These are phyloP conservation scores for Citrullus amarus DNA, from an alignment of 306 rosid species.

Conservation along the genomic window DNA sequence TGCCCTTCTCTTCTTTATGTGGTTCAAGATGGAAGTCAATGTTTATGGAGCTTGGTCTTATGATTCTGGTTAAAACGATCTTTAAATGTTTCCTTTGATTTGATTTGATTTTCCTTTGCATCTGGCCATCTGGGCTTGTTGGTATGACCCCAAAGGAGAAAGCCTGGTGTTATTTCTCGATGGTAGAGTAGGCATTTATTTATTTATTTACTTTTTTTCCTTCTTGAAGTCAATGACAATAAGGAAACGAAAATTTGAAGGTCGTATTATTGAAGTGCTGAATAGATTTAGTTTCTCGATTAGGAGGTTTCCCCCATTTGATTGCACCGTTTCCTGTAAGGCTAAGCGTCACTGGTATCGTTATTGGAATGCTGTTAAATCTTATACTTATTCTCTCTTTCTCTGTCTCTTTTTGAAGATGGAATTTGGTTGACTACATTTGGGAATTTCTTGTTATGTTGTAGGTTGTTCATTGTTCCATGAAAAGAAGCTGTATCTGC, in stretches of 20 bases:
- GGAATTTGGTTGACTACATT: conserved; percentile 9
- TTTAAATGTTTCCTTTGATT: not conserved
- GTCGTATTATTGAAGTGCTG: not conserved
- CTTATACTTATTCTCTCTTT: not conserved
- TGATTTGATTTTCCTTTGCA: conserved; percentile 13
- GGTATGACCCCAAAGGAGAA: conserved; percentile 14
- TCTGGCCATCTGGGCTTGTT: conserved; percentile 21
- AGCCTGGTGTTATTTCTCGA: conserved; percentile 7
- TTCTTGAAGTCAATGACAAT: not conserved
- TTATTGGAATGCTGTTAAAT: not conserved
- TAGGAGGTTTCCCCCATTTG: not conserved
- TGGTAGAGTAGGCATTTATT: not conserved
- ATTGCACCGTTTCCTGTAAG: not conserved
- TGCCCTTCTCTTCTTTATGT: conserved; percentile 13
- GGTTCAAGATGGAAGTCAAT: conserved; percentile 38
- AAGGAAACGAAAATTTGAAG: not conserved
- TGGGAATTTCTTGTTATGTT: conserved; percentile 10
- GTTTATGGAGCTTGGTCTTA: conserved; percentile 17
- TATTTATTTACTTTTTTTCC: not conserved
- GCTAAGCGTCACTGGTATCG: not conserved
- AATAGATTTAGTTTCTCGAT: conserved; percentile 14
- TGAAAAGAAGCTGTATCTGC: conserved; percentile 22
- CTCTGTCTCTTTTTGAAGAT: not conserved
- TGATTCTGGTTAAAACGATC: conserved; percentile 1
- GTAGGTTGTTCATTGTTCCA: conserved; percentile 10